phyloP scores from a whole-genome alignment of 2,329 filamentous ascomycete genomes.

The Neofusicoccum sp. region DNA sequence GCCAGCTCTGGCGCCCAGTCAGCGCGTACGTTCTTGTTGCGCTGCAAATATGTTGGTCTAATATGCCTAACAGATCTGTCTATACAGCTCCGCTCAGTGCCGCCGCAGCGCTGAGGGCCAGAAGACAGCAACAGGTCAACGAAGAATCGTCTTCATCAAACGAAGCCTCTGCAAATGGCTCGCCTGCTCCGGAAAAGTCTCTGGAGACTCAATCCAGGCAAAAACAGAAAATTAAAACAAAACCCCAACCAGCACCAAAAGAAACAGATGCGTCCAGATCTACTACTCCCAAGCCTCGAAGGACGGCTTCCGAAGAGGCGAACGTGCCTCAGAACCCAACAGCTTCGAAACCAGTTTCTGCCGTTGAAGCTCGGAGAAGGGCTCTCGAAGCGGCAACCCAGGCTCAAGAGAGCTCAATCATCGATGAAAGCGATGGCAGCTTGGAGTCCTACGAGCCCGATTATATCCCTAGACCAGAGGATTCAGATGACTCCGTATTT shows the following conservation, averaged over 20 bases:
- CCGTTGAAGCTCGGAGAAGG: slow-evolving; percentile 5
- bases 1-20: background rate
- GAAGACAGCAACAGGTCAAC: background rate
- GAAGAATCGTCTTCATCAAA: background rate
- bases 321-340: background rate
- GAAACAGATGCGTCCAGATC: background rate
- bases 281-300: background rate
- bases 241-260: background rate
- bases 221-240: background rate
- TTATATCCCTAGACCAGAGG: slow-evolving; percentile 3
- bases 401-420: background rate
- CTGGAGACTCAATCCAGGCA: background rate
- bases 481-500: background rate
- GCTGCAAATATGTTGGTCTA: background rate
- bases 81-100: slow-evolving; percentile 13
- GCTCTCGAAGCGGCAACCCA: background rate
- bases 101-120: slow-evolving; percentile 12
- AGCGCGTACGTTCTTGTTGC: background rate
- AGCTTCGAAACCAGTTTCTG: background rate
- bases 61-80: slow-evolving; percentile 11
- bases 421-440: slow-evolving; percentile 9
- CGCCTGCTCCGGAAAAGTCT: background rate
- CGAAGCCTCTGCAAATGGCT: background rate
- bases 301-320: background rate
- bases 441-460: slow-evolving; percentile 9